These are phyloP conservation scores for Wickerhamiella vanderwaltii DNA, from an alignment of 805 yeast genomes.

Conservation along the genomic window DNA sequence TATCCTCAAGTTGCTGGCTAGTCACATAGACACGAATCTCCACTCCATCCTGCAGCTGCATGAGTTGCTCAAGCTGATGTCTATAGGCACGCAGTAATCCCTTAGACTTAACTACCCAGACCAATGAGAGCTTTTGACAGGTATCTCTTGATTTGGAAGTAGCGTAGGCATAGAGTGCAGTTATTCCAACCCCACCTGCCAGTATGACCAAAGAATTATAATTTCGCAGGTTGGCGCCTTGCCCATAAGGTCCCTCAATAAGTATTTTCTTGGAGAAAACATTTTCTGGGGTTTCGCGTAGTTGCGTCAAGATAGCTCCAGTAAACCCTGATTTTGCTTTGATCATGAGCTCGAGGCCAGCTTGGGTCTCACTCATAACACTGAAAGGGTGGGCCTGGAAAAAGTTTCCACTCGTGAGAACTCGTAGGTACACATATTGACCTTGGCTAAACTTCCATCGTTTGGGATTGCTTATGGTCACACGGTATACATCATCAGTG, in stretches of 20 bases:
- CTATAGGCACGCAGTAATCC: constrained; percentile 40
- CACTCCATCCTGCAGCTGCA: constrained; percentile 18
- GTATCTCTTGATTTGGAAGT: constrained; percentile 19
- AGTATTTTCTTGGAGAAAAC: constrained; percentile 30
- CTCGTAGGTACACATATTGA: constrained; percentile 42
- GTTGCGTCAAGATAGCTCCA: background rate
- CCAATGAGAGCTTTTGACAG: constrained; percentile 16
- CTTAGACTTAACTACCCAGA: constrained; percentile 24
- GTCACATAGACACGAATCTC: constrained; percentile 14
- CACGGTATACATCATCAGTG: constrained; percentile 28
- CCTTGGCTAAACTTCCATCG: constrained; percentile 38
- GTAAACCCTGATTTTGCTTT: constrained; percentile 42
- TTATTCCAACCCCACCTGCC: constrained; percentile 60
- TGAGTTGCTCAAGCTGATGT: constrained; percentile 36
- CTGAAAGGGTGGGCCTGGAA: constrained; percentile 75
- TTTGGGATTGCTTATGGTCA: constrained; percentile 11
- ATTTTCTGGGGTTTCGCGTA: background rate
- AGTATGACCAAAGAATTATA: constrained; percentile 39
- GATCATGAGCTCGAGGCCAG: constrained; percentile 34
- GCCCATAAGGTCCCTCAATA: constrained; percentile 55
- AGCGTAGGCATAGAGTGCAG: constrained; percentile 43
- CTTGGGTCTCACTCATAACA: constrained; percentile 22
- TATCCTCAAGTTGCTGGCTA: no score
- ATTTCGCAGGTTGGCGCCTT: constrained; percentile 28
- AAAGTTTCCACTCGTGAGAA: constrained; percentile 38